Evolutionary conservation across 2,329 filamentous ascomycete genomes (phyloP).

Genomic region (Ophiocordyceps polyrhachis-furcata): DNA sequence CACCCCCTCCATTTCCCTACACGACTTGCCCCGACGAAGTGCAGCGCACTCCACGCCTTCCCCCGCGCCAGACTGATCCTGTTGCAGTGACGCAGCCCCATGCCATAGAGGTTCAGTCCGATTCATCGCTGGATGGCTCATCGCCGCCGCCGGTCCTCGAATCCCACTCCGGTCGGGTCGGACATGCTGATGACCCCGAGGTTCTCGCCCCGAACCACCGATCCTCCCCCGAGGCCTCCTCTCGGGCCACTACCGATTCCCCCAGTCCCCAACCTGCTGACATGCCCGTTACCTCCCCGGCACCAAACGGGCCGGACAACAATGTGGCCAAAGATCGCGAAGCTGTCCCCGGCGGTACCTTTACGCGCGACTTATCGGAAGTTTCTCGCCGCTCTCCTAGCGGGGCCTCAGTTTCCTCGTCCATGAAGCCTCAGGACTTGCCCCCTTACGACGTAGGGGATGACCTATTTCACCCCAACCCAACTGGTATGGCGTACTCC

Average conservation of each 20-base stretch:
- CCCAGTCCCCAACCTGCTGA: conserved; percentile 18
- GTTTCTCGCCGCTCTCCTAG: conserved; percentile 1
- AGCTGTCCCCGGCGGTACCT: conserved; percentile 3
- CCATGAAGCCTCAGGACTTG: conserved; percentile 7
- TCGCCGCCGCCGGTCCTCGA: conserved; percentile 7
- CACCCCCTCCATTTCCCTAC: conserved; percentile 18
- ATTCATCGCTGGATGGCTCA: conserved; percentile 6
- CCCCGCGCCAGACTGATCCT: conserved; percentile 7
- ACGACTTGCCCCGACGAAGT: conserved; percentile 26
- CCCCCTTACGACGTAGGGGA: conserved; percentile 11
- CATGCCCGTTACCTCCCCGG: conserved; percentile 16
- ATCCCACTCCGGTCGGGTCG: not conserved
- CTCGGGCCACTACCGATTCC: conserved; percentile 24
- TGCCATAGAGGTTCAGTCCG: conserved; percentile 7
- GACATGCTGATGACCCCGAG: conserved; percentile 4
- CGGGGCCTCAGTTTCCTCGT: conserved; percentile 4
- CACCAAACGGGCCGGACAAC: conserved; percentile 11
- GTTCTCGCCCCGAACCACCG: conserved; percentile 8
- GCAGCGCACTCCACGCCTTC: conserved; percentile 9
- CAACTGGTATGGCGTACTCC: conserved; percentile 20
- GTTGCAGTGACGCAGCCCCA: conserved; percentile 5
- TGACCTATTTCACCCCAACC: conserved; percentile 11
- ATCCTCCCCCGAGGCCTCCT: conserved; percentile 12
- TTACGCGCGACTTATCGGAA: not conserved
- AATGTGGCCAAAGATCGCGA: conserved; percentile 17